phyloP scores from a whole-genome alignment of 2,329 filamentous ascomycete species.

The Metarhizium humberi region DNA sequence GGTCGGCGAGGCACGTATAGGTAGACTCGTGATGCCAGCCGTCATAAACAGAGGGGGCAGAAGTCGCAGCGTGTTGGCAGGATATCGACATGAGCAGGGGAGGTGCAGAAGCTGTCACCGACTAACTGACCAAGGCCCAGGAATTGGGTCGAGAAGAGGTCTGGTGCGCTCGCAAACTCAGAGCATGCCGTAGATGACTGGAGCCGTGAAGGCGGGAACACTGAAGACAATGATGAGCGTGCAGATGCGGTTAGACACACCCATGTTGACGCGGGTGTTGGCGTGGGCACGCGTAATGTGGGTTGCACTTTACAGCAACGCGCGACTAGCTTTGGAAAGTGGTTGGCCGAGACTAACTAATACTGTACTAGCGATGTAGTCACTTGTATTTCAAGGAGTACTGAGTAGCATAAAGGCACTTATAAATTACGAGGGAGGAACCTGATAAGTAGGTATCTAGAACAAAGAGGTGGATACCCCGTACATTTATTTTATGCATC shows the following conservation, averaged over 20 bases:
- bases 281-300: not conserved
- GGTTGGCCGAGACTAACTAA: no score
- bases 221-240: not conserved
- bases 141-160: not conserved
- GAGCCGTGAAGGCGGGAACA: not conserved
- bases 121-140: not conserved
- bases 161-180: no score
- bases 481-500: no score
- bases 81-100: not conserved
- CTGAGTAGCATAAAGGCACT: no score
- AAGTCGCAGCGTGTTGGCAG: not conserved
- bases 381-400: no score
- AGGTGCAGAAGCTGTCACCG: not conserved
- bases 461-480: no score
- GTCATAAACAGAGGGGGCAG: constrained; percentile 23
- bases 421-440: no score
- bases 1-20: constrained; percentile 27
- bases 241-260: not conserved
- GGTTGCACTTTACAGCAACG: not conserved
- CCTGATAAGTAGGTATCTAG: no score
- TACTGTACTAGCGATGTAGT: no score
- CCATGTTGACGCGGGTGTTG: not conserved
- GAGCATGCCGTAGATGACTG: not conserved
- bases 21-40: constrained; percentile 20
- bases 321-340: no score